These are phyloP conservation scores for Fusarium papillatum DNA, from an alignment of 2,329 filamentous ascomycete species.

Conservation along the genomic window DNA sequence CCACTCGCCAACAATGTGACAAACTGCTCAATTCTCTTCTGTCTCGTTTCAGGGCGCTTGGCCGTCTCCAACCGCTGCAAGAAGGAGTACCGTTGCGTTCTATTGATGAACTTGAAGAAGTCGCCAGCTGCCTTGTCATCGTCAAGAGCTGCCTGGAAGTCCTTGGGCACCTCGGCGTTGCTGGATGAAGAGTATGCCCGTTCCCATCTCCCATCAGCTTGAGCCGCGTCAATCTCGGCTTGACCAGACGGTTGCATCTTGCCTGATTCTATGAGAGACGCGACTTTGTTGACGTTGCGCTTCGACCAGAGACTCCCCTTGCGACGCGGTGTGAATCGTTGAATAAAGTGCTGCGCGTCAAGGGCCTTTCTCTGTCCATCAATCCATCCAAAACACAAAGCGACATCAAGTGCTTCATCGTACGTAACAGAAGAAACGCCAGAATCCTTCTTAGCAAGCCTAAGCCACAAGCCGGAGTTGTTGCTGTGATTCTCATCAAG, in stretches of 20 bases:
- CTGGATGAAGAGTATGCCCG: slow-evolving; percentile 67
- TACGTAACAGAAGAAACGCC: slow-evolving; percentile 60
- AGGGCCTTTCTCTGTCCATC: slow-evolving; percentile 64
- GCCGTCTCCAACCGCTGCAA: slow-evolving; percentile 60
- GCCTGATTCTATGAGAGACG: slow-evolving; percentile 56
- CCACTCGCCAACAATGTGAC: slow-evolving; percentile 53
- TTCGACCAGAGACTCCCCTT: slow-evolving; percentile 69
- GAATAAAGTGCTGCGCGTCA: slow-evolving; percentile 63
- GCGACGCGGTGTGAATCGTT: slow-evolving; percentile 71
- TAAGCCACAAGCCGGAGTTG: slow-evolving; percentile 58
- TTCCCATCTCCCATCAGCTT: slow-evolving; percentile 70
- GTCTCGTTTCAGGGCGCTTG: slow-evolving; percentile 51
- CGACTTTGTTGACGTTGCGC: slow-evolving; percentile 68
- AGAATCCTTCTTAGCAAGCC: slow-evolving; percentile 62
- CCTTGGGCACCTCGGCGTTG: slow-evolving; percentile 59
- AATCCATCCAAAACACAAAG: slow-evolving; percentile 75
- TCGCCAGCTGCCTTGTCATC: slow-evolving; percentile 49
- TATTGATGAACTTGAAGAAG: slow-evolving; percentile 59
- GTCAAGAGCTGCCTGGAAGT: slow-evolving; percentile 61
- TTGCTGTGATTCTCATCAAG: slow-evolving; percentile 27
- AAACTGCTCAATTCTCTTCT: slow-evolving; percentile 55
- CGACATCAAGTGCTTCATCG: slow-evolving; percentile 66
- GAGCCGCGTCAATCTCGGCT: slow-evolving; percentile 66
- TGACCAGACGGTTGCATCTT: slow-evolving; percentile 64
- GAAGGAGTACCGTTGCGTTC: slow-evolving; percentile 60